These are phyloP conservation scores for Rhododendron mucronatum DNA, from an alignment of 148 eudicot genomes.

Conservation along the genomic window DNA sequence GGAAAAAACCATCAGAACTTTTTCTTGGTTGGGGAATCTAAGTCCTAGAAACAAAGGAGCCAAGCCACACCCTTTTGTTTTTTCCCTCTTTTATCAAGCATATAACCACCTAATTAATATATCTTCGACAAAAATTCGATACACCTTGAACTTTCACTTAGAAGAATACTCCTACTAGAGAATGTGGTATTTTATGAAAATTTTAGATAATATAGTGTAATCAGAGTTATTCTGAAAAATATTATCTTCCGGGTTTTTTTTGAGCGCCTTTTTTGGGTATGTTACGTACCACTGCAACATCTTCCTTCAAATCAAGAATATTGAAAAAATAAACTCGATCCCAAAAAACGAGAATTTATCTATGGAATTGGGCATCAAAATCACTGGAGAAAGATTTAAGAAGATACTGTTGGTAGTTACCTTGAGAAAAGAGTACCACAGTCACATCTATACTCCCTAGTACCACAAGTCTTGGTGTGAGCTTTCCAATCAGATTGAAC, in stretches of 20 bases:
- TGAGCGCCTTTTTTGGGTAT: neutral
- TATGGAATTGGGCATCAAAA: neutral
- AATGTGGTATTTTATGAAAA: neutral
- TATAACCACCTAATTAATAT: neutral
- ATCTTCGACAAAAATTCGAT: neutral
- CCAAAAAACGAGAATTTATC: neutral
- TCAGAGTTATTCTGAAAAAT: neutral
- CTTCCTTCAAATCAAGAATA: neutral
- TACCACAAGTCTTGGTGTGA: conserved; percentile 45
- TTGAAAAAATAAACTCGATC: neutral
- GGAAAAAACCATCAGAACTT: neutral
- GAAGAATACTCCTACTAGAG: neutral
- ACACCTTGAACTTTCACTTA: neutral
- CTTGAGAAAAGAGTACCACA: conserved; percentile 55
- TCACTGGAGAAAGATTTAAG: neutral
- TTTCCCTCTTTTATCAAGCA: neutral
- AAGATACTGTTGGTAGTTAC: conserved; percentile 12
- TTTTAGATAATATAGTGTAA: neutral
- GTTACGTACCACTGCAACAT: neutral
- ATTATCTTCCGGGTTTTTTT: neutral
- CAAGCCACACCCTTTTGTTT: conserved; percentile 1
- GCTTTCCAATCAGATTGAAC: conserved; percentile 56
- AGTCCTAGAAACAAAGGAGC: conserved; percentile 4
- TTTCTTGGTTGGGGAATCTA: conserved; percentile 13
- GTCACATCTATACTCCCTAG: conserved; percentile 48